Evolutionary conservation across 257 asterid species (phyloP).

Genomic region (Ligustrum vulgare): DNA sequence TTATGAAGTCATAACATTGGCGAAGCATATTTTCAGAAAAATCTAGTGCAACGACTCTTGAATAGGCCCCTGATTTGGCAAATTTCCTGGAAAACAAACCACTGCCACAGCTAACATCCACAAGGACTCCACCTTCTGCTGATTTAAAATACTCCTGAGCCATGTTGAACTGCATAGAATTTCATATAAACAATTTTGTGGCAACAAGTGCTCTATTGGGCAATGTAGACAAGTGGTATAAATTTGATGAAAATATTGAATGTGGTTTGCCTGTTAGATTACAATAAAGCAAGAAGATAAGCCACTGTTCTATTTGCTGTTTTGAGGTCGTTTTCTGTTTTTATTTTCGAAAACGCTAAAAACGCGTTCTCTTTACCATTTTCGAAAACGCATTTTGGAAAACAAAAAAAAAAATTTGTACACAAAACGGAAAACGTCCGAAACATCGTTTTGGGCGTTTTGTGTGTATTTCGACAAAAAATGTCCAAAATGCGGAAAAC

Average conservation of each 20-base stretch:
- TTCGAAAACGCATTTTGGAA: too few relatives aligned
- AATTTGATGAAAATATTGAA: neutral
- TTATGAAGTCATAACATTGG: conserved; percentile 80
- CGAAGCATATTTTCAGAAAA: conserved; percentile 98
- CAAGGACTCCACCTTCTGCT: conserved; percentile 80
- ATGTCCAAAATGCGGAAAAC: too few relatives aligned
- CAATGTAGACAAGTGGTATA: neutral
- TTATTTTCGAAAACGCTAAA: too few relatives aligned
- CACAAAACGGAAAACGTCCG: too few relatives aligned
- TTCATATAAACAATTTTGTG: conserved; percentile 1
- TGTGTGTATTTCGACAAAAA: too few relatives aligned
- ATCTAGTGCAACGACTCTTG: conserved; percentile 81
- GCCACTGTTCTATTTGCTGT: too few relatives aligned
- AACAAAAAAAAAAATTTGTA: too few relatives aligned
- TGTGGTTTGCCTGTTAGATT: conserved; percentile 1
- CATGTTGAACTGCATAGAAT: conserved; percentile 75
- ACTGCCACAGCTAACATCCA: conserved; percentile 96
- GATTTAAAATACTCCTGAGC: conserved; percentile 81
- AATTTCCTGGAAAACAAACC: conserved; percentile 93
- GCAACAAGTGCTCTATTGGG: conserved; percentile 17
- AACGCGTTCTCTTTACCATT: too few relatives aligned
- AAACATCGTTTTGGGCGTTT: too few relatives aligned
- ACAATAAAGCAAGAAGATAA: neutral
- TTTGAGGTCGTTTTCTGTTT: too few relatives aligned
- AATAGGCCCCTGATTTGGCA: conserved; percentile 75